A percentile compares a stretch with the other conserved stretches of the same genome.
Evolutionary conservation across 1,284 basidiomycete genomes (phyloP).

Genomic region (Singerocomus inundabilis): DNA sequence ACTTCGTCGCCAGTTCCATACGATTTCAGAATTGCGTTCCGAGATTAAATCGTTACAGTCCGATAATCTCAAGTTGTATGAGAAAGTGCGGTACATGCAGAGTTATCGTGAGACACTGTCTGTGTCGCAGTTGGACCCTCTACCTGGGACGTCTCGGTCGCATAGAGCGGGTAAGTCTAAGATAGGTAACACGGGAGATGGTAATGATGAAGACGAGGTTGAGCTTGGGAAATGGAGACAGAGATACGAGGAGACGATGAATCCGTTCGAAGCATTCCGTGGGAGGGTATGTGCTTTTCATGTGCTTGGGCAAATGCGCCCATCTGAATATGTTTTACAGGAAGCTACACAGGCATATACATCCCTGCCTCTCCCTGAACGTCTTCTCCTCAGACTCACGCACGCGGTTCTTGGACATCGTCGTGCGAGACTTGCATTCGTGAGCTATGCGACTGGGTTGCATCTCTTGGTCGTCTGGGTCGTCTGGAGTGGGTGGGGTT

Average conservation of each 20-base stretch:
- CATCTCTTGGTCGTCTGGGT: conserved; percentile 82
- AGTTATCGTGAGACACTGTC: conserved; percentile 79
- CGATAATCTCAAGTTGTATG: conserved; percentile 94
- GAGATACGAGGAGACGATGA: conserved; percentile 94
- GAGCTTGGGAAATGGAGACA: conserved; percentile 88
- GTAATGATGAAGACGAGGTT: conserved; percentile 60
- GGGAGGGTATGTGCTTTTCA: conserved; percentile 69
- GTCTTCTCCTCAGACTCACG: conserved; percentile 84
- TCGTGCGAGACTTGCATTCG: conserved; percentile 77
- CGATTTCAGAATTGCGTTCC: conserved; percentile 84
- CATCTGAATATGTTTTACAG: conserved; percentile 40
- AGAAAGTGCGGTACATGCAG: conserved; percentile 96
- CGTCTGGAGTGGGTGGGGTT: conserved; percentile 64
- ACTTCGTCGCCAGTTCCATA: conserved; percentile 89
- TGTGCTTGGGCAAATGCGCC: background rate
- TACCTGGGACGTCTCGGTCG: conserved; percentile 47
- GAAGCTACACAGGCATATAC: conserved; percentile 92
- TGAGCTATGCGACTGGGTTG: conserved; percentile 76
- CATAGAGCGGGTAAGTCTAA: conserved; percentile 45
- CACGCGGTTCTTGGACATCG: conserved; percentile 86
- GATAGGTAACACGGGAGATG: conserved; percentile 83
- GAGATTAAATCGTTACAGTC: conserved; percentile 88
- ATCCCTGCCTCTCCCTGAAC: conserved; percentile 88
- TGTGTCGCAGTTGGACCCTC: conserved; percentile 64
- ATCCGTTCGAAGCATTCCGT: conserved; percentile 96